Evolutionary conservation across 176 grass and related monocot species (phyloP), one percentile per base, ranked within the genome.

Genomic region (Bolboschoenus planiculmis): DNA sequence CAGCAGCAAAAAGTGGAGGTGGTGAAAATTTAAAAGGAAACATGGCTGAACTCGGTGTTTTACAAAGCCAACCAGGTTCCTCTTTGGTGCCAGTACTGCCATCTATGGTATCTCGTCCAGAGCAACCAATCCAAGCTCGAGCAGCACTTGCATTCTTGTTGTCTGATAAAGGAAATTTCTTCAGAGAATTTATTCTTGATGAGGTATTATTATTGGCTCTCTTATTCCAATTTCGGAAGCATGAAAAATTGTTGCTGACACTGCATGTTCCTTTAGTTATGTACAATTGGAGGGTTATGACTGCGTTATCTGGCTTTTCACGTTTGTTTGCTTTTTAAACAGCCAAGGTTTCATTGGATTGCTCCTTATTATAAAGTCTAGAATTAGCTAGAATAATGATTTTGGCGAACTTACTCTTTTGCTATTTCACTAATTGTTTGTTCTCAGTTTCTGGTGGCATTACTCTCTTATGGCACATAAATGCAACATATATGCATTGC

Each of bases 101-200:
- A 51, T 42, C 86, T 82, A 68, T 81, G 60, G 29, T 87, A 16
- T 85, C 90, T 65, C 92, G 89, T 65, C 78, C 88, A 16, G 90
- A 89, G 47, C 75, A 88, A 46, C 87, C 92, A 75, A 24, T 98
- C 50, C 85, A 91, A 88, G 84, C 95, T 48, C 89, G 95, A 73
- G 95, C 89, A 26, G 92, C 90, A 60, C 90, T 98, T 36, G 59
- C 85, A 56, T 98, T 98, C 88, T 55, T 98, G 74, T 87, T 98
- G 11, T 98, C 95, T 56, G 92, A 98, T 39, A 90, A 90, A 82
- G 95, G 92, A 1, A 92, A 91, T 85, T 94, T 97, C 85, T 97
- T 97, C 83, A 75, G 95, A 67, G 92, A 97, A 83, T 97, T 97
- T 80, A 93, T 94, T 84, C 90, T 95, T 79, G 92, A 98, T 58